Evolutionary conservation across 2,329 filamentous ascomycete genomes (phyloP).

Genomic region (Rhynchosporium agropyri): DNA sequence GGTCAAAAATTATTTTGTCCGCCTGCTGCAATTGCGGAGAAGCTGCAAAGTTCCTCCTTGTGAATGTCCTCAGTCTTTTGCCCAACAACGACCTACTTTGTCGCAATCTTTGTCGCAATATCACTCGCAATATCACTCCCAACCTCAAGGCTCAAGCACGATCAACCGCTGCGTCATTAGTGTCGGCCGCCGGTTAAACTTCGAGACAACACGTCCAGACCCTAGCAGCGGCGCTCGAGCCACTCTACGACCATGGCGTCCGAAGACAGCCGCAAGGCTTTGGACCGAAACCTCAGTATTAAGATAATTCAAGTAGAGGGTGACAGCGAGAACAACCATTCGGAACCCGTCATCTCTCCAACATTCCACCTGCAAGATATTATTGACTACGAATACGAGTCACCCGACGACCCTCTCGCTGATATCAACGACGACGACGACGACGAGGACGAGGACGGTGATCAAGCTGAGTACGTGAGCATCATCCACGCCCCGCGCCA

Average conservation of each 20-base stretch:
- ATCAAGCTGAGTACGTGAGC: not conserved
- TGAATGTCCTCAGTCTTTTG: not conserved
- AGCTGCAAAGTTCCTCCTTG: not conserved
- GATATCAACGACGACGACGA: constrained; percentile 9
- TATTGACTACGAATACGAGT: not conserved
- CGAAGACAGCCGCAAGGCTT: not conserved
- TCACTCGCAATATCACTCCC: not conserved
- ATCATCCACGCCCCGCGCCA: not conserved
- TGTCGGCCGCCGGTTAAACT: constrained; percentile 2
- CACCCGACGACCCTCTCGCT: constrained; percentile 4
- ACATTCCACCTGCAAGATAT: not conserved
- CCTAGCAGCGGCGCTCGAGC: not conserved
- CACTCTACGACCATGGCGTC: not conserved
- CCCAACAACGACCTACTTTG: not conserved
- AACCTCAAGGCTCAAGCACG: not conserved
- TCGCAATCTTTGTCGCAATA: not conserved
- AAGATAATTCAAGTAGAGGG: not conserved
- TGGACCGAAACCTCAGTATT: too few relatives aligned
- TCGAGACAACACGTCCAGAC: not conserved
- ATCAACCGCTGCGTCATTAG: not conserved
- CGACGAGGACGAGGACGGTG: not conserved
- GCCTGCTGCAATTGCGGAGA: not conserved
- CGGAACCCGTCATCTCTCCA: not conserved
- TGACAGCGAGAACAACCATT: not conserved
- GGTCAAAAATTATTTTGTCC: not conserved